Conservation (phyloP, 306 rosid genomes). For the Cucurbita maxima region DNA sequence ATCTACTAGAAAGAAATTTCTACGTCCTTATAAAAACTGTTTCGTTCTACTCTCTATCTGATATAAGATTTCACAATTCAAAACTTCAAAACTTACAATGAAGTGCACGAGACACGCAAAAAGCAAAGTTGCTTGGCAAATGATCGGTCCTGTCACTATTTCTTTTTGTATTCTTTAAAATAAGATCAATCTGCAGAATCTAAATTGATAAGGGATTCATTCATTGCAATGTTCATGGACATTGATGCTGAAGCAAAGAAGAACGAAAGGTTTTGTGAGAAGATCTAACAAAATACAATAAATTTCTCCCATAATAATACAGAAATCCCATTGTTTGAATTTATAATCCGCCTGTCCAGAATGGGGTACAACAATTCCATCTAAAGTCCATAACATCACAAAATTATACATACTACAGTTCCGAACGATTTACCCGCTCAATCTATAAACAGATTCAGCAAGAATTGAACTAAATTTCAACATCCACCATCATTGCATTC, state of each 20-base stretch:
- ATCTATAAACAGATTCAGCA: not conserved
- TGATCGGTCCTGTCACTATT: not conserved
- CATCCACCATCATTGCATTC: constrained; percentile 23
- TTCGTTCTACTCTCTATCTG: no score
- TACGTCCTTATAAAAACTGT: no score
- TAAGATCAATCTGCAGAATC: not conserved
- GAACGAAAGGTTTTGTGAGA: not conserved
- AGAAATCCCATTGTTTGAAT: not conserved
- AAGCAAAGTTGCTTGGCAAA: not conserved
- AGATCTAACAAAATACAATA: not conserved
- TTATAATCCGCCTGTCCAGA: not conserved
- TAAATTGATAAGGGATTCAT: not conserved
- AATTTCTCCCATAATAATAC: not conserved
- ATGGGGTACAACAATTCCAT: not conserved
- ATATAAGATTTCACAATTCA: no score
- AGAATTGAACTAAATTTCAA: not conserved
- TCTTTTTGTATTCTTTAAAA: no score
- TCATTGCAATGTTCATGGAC: not conserved
- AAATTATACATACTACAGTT: not conserved
- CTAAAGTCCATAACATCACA: not conserved
- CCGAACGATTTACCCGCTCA: not conserved
- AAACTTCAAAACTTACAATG: not conserved
- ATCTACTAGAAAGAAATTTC: no score
- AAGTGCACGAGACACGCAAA: not conserved
- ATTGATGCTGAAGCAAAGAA: not conserved